Evolutionary conservation across 2,329 filamentous ascomycete genomes (phyloP).

Genomic region (Apiospora sp.): DNA sequence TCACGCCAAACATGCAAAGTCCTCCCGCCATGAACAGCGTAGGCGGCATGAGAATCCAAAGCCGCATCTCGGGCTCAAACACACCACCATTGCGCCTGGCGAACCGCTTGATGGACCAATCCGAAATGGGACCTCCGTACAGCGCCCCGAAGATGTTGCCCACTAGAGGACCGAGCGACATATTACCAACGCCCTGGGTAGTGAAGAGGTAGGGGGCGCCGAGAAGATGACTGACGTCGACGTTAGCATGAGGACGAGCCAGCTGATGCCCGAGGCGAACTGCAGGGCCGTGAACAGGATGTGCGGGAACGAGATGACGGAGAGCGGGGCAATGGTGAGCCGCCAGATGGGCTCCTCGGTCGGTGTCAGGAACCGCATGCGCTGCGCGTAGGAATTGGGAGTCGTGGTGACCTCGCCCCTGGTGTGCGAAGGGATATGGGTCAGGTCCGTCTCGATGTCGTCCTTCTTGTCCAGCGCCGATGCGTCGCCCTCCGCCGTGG

Average conservation of each 20-base stretch:
- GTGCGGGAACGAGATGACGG: slow-evolving; percentile 43
- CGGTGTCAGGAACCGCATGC: slow-evolving; percentile 25
- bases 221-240: slow-evolving; percentile 47
- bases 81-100: slow-evolving; percentile 49
- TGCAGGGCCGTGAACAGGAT: slow-evolving; percentile 49
- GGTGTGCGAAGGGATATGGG: background rate
- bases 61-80: slow-evolving; percentile 54
- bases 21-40: slow-evolving; percentile 46
- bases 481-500: background rate
- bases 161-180: slow-evolving; percentile 43
- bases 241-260: slow-evolving; percentile 43
- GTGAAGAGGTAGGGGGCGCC: slow-evolving; percentile 43
- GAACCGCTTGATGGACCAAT: slow-evolving; percentile 47
- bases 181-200: slow-evolving; percentile 39
- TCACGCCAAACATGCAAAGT: slow-evolving; percentile 49
- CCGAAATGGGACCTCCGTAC: slow-evolving; percentile 49
- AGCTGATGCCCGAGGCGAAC: slow-evolving; percentile 48
- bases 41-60: slow-evolving; percentile 40
- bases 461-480: slow-evolving; percentile 19
- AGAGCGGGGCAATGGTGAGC: slow-evolving; percentile 18
- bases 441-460: background rate
- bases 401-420: background rate
- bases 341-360: slow-evolving; percentile 22
- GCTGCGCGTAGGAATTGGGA: slow-evolving; percentile 17
- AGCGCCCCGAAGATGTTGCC: slow-evolving; percentile 49